Percentiles rank a stretch among this genome's conserved stretches.
These are phyloP conservation scores for Paraglomus occultum DNA, from an alignment of 192 early-diverging fungal genomes.

Conservation along the genomic window DNA sequence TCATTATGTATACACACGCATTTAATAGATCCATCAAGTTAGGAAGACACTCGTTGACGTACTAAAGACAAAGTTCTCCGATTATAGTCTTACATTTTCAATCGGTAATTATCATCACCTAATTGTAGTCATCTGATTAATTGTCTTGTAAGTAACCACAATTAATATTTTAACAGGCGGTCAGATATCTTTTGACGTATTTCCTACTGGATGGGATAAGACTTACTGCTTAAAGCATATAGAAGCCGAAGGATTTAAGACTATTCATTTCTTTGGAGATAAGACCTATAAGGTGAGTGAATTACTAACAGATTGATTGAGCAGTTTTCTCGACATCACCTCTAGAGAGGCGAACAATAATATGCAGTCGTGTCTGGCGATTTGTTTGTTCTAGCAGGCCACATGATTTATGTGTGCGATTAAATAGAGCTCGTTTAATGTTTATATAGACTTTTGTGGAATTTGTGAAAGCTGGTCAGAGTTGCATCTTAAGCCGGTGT, in stretches of 20 bases:
- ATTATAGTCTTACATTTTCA: conserved; percentile 88
- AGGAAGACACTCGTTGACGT: conserved; percentile 84
- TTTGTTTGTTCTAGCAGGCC: not conserved
- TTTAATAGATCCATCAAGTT: conserved; percentile 62
- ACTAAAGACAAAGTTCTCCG: conserved; percentile 79
- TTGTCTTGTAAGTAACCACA: not conserved
- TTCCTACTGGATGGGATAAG: conserved; percentile 99
- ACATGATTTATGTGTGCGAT: conserved; percentile 11
- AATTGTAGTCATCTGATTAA: not conserved
- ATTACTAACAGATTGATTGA: not conserved
- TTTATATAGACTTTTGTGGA: conserved; percentile 25
- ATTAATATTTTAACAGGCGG: conserved; percentile 54
- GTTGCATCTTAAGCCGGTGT: not conserved
- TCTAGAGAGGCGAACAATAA: not conserved
- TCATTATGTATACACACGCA: not conserved
- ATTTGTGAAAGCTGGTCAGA: not conserved
- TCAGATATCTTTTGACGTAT: conserved; percentile 99
- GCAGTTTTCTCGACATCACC: not conserved
- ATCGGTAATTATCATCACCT: conserved; percentile 57
- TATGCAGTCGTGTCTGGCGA: not conserved
- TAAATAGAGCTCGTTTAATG: no score
- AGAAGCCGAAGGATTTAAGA: conserved; percentile 80
- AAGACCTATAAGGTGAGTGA: conserved; percentile 79
- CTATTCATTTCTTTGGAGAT: conserved; percentile 98
- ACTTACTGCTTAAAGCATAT: conserved; percentile 95